A percentile compares a stretch with the other conserved stretches of the same genome.
These are phyloP conservation scores for Bruguiera gymnorhiza DNA, from an alignment of 345 rosid genomes.

Conservation along the genomic window DNA sequence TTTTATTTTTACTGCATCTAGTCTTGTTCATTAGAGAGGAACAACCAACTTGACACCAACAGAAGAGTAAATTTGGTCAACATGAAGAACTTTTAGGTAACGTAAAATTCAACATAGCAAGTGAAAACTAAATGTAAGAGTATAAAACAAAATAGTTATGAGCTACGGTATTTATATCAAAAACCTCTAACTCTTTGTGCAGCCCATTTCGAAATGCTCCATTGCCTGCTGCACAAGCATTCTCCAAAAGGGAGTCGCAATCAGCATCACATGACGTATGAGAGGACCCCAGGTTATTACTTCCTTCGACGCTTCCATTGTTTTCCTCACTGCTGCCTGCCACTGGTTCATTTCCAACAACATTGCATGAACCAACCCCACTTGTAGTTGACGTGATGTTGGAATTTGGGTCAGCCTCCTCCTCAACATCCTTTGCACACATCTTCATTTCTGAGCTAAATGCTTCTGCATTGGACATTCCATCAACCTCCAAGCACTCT, in stretches of 20 bases:
- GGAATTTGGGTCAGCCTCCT: constrained; percentile 29
- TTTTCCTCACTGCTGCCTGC: constrained; percentile 41
- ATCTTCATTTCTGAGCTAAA: constrained; percentile 6
- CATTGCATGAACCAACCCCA: constrained; percentile 37
- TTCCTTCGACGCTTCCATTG: constrained; percentile 41
- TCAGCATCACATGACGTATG: constrained; percentile 45
- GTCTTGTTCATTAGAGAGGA: too few species aligned
- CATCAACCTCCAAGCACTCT: constrained; percentile 12
- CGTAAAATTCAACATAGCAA: not conserved
- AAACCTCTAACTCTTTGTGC: constrained; percentile 49
- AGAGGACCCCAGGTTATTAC: constrained; percentile 31
- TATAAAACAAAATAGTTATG: constrained; percentile 6
- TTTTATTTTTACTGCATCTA: too few species aligned
- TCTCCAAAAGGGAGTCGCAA: constrained; percentile 30
- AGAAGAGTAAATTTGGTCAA: too few species aligned
- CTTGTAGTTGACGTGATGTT: constrained; percentile 19
- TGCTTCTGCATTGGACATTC: constrained; percentile 6
- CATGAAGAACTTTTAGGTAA: too few species aligned
- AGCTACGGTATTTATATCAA: constrained; percentile 28
- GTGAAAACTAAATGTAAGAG: not conserved
- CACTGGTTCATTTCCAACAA: constrained; percentile 31
- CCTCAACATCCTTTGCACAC: constrained; percentile 8
- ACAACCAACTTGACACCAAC: too few species aligned
- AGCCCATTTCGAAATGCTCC: constrained; percentile 26
- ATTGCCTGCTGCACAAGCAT: constrained; percentile 16